These are phyloP conservation scores for Rhizoctonia solani DNA, from an alignment of 1,284 basidiomycete species.

Conservation along the genomic window DNA sequence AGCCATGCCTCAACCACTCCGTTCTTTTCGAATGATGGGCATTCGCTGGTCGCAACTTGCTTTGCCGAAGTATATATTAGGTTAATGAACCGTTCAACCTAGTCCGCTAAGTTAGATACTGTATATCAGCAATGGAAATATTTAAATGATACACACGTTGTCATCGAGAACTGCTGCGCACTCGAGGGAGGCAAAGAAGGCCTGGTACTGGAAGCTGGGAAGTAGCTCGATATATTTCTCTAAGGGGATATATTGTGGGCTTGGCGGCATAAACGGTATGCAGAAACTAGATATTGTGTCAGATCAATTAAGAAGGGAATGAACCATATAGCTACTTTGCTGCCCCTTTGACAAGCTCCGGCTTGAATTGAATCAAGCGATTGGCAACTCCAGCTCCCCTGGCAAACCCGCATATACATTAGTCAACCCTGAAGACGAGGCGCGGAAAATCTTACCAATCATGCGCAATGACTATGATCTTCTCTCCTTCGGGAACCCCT, in stretches of 20 bases:
- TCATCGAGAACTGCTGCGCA: conserved; percentile 13
- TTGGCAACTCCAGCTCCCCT: conserved; percentile 23
- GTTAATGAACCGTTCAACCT: conserved; percentile 20
- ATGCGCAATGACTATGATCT: conserved; percentile 25
- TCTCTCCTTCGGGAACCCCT: conserved; percentile 24
- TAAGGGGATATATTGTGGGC: background rate
- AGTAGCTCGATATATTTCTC: background rate
- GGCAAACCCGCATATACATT: no score
- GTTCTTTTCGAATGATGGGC: background rate
- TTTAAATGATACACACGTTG: conserved; percentile 10
- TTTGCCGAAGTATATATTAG: conserved; percentile 3
- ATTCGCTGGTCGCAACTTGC: conserved; percentile 1
- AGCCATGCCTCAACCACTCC: conserved; percentile 20
- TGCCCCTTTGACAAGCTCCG: conserved; percentile 17
- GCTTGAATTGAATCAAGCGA: conserved; percentile 25
- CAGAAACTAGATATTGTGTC: conserved; percentile 22
- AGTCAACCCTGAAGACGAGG: no score
- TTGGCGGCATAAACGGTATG: background rate
- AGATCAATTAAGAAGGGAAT: background rate
- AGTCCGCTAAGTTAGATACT: background rate
- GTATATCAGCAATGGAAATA: no score
- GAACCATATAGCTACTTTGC: background rate
- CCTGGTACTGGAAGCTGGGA: conserved; percentile 27
- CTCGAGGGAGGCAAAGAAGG: conserved; percentile 27
- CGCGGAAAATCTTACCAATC: conserved; percentile 7